Base-by-base conservation (phyloP, 805 yeast species). In the Saccharomycopsis fermentans region DNA sequence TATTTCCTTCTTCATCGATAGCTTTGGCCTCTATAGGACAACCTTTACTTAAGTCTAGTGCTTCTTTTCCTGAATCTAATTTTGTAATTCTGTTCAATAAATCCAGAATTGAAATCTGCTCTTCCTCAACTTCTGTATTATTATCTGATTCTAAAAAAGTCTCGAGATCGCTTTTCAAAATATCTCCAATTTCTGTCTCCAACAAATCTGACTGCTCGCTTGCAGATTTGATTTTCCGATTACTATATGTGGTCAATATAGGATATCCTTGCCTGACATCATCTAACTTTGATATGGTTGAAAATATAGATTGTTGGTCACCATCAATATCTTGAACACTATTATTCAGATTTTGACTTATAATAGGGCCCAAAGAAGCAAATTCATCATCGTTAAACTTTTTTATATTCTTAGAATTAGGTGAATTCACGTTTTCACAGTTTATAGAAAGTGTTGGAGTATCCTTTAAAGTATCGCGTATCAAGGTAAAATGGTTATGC, bases 391-490 rank as follows among this genome's bases (percentile, higher is more conserved):
- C 55, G 26, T 57, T 53, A 36, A 43, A 32, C 32, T 52, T 40
- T 12, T 16, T 27, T 16, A 19, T 24, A 14, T 27, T 37, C n/a
- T 55, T 48, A 12, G 52, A 34, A 36, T 55, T 58, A 12, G 62
- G 60, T 5, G 59, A 47, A 26, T 55, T 57, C 14, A 59, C 60
- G n/a, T 50, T 59, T 34, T 59, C 62, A 14, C 57, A 27, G 27
- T 57, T 59, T 8, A 59, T 26, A 6, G 62, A 59, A n/a, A 53
- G 29, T 53, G 59, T 48, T 2, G 62, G 59, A 14, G n/a, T 29
- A 14, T 50, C 62, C 35, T 55, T 58, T 53, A 57, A 50, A 21
- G 24, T 43, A 21, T 43, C 50, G 14, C 29, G 50, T 29, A 19
- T 43, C n/a, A 43, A 24, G n/a, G 17, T 43, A 24, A 43, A 43